Evolutionary conservation across 176 grass and related monocot genomes (phyloP), one percentile per base, ranked within the genome.

Genomic region (Bromus sterilis): DNA sequence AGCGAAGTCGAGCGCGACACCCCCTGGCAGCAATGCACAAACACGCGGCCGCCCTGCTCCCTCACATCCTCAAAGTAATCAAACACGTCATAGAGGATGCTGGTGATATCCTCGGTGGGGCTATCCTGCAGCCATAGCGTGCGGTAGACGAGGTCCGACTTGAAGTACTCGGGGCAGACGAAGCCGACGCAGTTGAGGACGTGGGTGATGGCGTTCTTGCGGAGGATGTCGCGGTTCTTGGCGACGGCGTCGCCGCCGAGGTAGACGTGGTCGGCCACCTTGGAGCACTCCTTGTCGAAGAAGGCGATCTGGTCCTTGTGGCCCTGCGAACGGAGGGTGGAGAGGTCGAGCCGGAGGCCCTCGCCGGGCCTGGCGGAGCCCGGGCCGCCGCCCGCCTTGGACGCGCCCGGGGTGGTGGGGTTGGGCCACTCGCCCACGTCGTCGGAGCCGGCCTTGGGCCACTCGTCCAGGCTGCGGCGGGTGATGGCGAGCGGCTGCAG

Each of bases 31-130:
- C 97, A 99, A 79, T 99, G 97, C 43, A 99, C 97, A 9, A 99
- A 93, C 9, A 99, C 97, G 0, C 91, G 91, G 0, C 97, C 97
- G 4, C 63, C 68, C 61, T 93, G 89, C 85, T 95, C 93, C 73
- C 97, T 89, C 30, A 99, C 97, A 35, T 99, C 97, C 91, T 99
- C 97, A 63, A 99, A 99, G 72, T 99, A 99, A 85, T 99, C 97
- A 83, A 99, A 99, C 49, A 99, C 97, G 40, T 99, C 97, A 11
- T 99, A 99, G 7, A 99, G 39, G 78, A 99, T 99, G 68, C 97
- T 99, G 13, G 97, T 99, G 80, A 99, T 99, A 81, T 99, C 97
- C 89, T 99, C 97, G 1, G 89, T 99, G 25, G 97, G 97, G 82
- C 91, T 99, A 71, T 99, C 96, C 89, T 99, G 97, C 59, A 99